Percentiles rank a stretch among this genome's conserved stretches.
phyloP scores from a whole-genome alignment of 2,329 filamentous ascomycete species.

The Thielaviopsis populi region DNA sequence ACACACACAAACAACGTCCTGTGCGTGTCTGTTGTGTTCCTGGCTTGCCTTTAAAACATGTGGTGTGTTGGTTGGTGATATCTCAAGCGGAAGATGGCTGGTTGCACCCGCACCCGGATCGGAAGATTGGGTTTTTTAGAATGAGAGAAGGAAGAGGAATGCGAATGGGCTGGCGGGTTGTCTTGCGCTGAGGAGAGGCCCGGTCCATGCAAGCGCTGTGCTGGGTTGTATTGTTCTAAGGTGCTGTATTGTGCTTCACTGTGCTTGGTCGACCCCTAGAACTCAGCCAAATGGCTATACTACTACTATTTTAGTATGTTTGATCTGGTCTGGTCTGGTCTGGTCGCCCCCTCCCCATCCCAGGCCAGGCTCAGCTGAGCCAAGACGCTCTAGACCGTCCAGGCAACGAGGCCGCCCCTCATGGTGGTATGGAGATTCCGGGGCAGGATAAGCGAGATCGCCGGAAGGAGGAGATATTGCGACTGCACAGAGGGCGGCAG shows the following conservation, averaged over 20 bases:
- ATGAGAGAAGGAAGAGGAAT: too few species aligned
- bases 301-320: background rate
- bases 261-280: background rate
- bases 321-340: background rate
- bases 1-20: background rate
- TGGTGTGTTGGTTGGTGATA: background rate
- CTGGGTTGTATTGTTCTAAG: background rate
- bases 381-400: background rate
- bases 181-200: background rate
- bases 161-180: background rate
- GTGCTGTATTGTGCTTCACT: too few species aligned
- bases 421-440: background rate
- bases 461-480: background rate
- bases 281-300: background rate
- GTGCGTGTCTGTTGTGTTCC: background rate
- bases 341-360: too few species aligned
- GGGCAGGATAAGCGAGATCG: background rate
- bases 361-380: background rate
- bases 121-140: background rate
- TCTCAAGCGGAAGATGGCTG: background rate
- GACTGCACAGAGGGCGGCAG: background rate
- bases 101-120: background rate
- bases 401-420: background rate
- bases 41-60: background rate
- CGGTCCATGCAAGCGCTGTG: background rate